phyloP scores from a whole-genome alignment of 2,329 filamentous ascomycete genomes.

The Colletotrichum sp. region DNA sequence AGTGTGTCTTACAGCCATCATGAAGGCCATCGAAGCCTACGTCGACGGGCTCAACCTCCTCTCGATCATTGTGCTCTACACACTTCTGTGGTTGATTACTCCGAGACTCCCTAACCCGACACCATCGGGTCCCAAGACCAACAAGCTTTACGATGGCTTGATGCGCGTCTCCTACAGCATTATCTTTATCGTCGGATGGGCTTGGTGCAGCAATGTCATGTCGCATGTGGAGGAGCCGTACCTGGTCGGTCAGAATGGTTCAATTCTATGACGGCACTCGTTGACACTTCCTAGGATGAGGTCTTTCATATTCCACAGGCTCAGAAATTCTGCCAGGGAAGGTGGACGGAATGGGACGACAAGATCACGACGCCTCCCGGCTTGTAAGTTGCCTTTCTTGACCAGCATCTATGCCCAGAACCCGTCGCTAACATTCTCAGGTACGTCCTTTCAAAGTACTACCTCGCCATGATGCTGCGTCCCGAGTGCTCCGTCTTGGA shows the following conservation, averaged over 20 bases:
- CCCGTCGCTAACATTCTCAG: conserved; percentile 29
- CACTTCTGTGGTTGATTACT: background rate
- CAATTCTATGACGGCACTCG: fast-evolving
- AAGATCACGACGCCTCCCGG: conserved; percentile 98
- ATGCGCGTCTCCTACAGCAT: conserved; percentile 16
- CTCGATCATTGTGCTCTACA: conserved; percentile 7
- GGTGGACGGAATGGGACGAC: conserved; percentile 84
- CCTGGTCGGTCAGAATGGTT: conserved; percentile 42
- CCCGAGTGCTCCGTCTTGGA: conserved; percentile 42
- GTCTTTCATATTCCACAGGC: conserved; percentile 91
- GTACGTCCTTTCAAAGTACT: conserved; percentile 49
- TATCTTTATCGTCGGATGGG: conserved; percentile 31
- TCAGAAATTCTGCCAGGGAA: conserved; percentile 80
- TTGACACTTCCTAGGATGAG: conserved; percentile 67
- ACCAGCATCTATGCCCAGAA: background rate
- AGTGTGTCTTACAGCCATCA: background rate
- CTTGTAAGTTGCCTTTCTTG: conserved; percentile 54
- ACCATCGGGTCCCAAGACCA: conserved; percentile 2
- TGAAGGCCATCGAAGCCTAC: conserved; percentile 18
- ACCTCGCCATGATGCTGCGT: conserved; percentile 24
- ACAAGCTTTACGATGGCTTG: conserved; percentile 15
- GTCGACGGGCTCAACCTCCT: conserved; percentile 15
- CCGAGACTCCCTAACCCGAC: conserved; percentile 3
- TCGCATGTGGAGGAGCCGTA: conserved; percentile 56
- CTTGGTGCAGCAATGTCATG: conserved; percentile 46